Base-by-base conservation (phyloP, 176 grass and related monocot species). In the Oryza glumipatula region DNA sequence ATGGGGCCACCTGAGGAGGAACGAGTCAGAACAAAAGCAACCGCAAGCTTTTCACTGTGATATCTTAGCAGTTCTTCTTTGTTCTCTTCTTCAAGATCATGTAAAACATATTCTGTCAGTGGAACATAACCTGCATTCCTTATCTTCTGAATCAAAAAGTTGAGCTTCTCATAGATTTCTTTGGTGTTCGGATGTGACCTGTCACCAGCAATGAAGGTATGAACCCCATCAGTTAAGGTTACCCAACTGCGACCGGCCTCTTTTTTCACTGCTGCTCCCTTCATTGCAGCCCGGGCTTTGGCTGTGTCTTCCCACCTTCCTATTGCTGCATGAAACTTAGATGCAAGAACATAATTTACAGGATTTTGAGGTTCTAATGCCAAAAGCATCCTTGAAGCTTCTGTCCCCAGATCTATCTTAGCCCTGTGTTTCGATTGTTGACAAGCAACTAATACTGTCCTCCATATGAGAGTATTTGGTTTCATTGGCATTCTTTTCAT, bases 241-340 rank as follows among this genome's bases (percentile, higher is more conserved):
- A 97, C 91, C 94, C 91, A 97, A 76, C 94, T 97, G 46, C 88
- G 77, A 79, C 91, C 94, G 72, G 94, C 89, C 88, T 97, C 91
- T 84, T 97, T 94, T 69, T 81, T 97, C 68, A 79, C 68, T 61
- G 79, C 67, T 9, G 52, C 67, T 76, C 60, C 70, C 61, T 76
- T 83, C 89, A 94, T 94, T 43, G 47, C 74, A 80, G 56, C 77
- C 80, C 91, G 84, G 68, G 85, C 76, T 97, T 81, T 88, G 77
- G 87, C 85, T 68, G 86, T 90, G 90, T 94, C 89, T 77, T 93
- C 89, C 91, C 91, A 97, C 75, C 80, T 97, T 73, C 87, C 91
- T 88, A 81, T 92, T 67, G 86, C 88, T 70, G 94, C 89, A 85
- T 94, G 85, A 54, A 89, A 89, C 77, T 90, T 97, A 60, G 94